phyloP scores from a whole-genome alignment of 2,329 filamentous ascomycete genomes.

The Coleophoma cylindrospora region DNA sequence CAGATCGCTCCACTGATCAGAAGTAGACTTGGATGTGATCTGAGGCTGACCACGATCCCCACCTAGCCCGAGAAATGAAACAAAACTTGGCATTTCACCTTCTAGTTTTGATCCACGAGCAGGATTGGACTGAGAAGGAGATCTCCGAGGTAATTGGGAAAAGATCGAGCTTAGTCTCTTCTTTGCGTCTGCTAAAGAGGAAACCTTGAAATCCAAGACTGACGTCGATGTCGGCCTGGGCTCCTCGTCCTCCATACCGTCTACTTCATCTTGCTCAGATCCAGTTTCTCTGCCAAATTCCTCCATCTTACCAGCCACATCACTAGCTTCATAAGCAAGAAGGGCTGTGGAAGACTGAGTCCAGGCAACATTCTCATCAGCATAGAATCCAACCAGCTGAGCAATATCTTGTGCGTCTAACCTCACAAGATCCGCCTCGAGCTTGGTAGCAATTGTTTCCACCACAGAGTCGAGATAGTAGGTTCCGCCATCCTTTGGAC shows the following conservation, averaged over 20 bases:
- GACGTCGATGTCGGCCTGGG: not conserved
- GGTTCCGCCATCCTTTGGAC: constrained; percentile 49
- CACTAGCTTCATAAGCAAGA: constrained; percentile 51
- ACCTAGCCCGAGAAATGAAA: not conserved
- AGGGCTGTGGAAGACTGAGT: constrained; percentile 43
- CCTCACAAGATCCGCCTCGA: constrained; percentile 62
- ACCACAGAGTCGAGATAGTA: constrained; percentile 56
- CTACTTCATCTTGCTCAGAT: constrained; percentile 34
- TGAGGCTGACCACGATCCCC: not conserved
- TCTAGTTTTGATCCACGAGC: not conserved
- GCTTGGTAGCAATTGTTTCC: constrained; percentile 52
- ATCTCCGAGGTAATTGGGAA: not conserved
- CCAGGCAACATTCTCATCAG: constrained; percentile 53
- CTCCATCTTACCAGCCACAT: constrained; percentile 47
- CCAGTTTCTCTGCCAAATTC: constrained; percentile 41
- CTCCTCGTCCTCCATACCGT: constrained; percentile 34
- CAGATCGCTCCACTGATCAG: constrained; percentile 52
- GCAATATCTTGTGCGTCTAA: constrained; percentile 67
- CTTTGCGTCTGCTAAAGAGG: not conserved
- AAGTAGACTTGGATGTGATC: not conserved
- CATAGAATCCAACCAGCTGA: constrained; percentile 62
- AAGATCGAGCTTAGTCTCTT: not conserved
- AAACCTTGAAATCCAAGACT: not conserved
- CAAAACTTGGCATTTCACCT: not conserved
- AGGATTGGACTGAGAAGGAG: too few relatives aligned